These are phyloP conservation scores for Malbranchea cinnamomea DNA, from an alignment of 2,329 filamentous ascomycete genomes.

Conservation along the genomic window DNA sequence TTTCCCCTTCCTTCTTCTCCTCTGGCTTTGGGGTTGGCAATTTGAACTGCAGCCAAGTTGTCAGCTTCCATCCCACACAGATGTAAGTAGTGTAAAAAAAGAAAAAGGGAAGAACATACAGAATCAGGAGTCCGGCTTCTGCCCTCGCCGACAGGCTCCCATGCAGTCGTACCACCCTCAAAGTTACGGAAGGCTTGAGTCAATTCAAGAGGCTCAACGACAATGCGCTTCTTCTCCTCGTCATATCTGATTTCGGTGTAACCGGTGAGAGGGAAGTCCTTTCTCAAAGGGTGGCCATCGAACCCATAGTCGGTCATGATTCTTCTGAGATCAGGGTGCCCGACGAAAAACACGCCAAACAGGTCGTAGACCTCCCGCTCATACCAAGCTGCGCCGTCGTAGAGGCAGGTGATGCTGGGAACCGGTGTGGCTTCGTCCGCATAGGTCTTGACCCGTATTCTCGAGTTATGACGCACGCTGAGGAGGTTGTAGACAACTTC, in stretches of 20 bases:
- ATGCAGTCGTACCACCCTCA: slow-evolving; percentile 65
- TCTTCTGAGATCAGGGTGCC: slow-evolving; percentile 84
- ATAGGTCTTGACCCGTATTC: slow-evolving; percentile 97
- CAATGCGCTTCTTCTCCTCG: slow-evolving; percentile 99
- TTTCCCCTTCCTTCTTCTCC: slow-evolving; percentile 73
- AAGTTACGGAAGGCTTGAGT: slow-evolving; percentile 99
- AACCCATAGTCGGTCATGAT: slow-evolving; percentile 99
- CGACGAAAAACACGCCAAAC: slow-evolving; percentile 92
- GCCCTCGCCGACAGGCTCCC: slow-evolving; percentile 58
- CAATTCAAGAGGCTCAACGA: slow-evolving; percentile 92
- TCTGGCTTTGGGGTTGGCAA: slow-evolving; percentile 91
- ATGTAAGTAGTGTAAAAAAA: background rate
- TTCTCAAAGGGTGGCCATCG: slow-evolving; percentile 89
- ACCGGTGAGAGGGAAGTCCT: slow-evolving; percentile 94
- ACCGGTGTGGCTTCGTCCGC: slow-evolving; percentile 91
- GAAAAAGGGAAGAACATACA: background rate
- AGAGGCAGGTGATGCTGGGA: slow-evolving; percentile 71
- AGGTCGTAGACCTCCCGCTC: slow-evolving; percentile 96
- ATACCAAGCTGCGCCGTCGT: slow-evolving; percentile 96
- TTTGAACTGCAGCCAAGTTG: slow-evolving; percentile 50
- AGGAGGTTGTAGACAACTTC: slow-evolving; percentile 97
- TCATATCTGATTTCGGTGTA: slow-evolving; percentile 98
- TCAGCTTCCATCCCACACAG: too few relatives aligned
- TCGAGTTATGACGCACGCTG: slow-evolving; percentile 87
- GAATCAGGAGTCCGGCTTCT: slow-evolving; percentile 54